Evolutionary conservation across 345 rosid species (phyloP).

Genomic region (Euphorbia peplus): DNA sequence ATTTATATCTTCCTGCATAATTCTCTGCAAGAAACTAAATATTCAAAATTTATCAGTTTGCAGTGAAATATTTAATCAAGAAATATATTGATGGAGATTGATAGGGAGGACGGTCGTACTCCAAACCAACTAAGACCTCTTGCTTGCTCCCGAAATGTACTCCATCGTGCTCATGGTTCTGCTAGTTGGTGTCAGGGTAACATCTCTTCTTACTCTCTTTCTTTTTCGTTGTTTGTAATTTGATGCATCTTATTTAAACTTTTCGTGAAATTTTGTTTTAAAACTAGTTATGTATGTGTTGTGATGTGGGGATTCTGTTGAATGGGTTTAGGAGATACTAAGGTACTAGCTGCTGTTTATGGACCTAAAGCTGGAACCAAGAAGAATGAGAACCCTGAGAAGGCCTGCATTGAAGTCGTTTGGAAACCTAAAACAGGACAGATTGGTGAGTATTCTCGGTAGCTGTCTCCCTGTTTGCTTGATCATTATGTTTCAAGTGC

Average conservation of each 20-base stretch:
- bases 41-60: not conserved
- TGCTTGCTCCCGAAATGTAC: constrained; percentile 66
- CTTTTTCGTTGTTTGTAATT: not conserved
- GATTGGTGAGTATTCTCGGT: constrained; percentile 42
- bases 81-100: constrained; percentile 42
- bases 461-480: not conserved
- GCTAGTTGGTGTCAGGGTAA: constrained; percentile 97
- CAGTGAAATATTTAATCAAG: not conserved
- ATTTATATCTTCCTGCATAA: too few species aligned
- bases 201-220: not conserved
- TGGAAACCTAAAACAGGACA: constrained; percentile 97
- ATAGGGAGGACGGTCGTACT: constrained; percentile 62
- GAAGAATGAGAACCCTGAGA: constrained; percentile 90
- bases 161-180: constrained; percentile 92
- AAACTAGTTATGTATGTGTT: not conserved
- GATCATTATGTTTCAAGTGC: not conserved
- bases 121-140: constrained; percentile 77
- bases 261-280: not conserved
- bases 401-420: constrained; percentile 81
- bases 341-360: constrained; percentile 84
- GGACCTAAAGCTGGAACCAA: constrained; percentile 92
- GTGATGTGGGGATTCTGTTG: not conserved
- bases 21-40: too few species aligned
- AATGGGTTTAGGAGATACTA: constrained; percentile 59
- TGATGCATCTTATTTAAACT: not conserved